Base-by-base conservation (phyloP, 2,329 filamentous ascomycete genomes). In the Drechslerella dactyloides region DNA sequence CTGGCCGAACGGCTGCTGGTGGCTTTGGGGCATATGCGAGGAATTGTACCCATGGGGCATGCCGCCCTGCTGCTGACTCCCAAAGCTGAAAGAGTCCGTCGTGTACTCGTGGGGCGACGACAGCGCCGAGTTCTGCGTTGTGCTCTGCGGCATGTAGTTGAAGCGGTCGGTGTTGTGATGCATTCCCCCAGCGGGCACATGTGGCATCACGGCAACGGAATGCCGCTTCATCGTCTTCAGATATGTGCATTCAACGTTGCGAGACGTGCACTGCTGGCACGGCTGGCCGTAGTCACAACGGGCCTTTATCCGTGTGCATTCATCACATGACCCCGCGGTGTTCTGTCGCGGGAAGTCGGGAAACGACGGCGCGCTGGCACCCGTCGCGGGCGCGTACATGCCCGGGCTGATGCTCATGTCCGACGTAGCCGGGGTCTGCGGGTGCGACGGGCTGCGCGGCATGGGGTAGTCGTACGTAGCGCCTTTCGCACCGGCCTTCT, bases 341-440 rank as follows among this genome's bases (percentile, higher is more conserved):
- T 58, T 73, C 78, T 87, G 83, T 79, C 83, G 85, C 79, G 83
- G 82, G 80, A 88, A 82, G 75, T 84, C 84, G 76, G 86, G 86
- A 77, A 88, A 83, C 74, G 87, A 85, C 78, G 83, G 82, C 78
- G 88, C 79, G 50, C 82, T 82, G 19, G 70, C 56, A 17, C 69
- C 64, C n/a, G 60, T 62, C 4, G 69, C 55, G 8, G 60, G 51
- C 52, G 74, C 64, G n/a, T 72, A 73, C 52, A 73, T 51, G 17
- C 55, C 53, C 15, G 66, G 66, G 27, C 59, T 70, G 11, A 70
- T 59, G 40, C 52, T 70, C 59, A 64, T 63, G 30, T 62, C 54
- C 30, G 69, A 66, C 24, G 59, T 64, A 5, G 60, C 59, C n/a
- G 66, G 66, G 4, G 66, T 70, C 42, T 70, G 66, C 4, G 66